Evolutionary conservation across 2,329 filamentous ascomycete genomes (phyloP).

Genomic region (Phialemonium atrogriseum): DNA sequence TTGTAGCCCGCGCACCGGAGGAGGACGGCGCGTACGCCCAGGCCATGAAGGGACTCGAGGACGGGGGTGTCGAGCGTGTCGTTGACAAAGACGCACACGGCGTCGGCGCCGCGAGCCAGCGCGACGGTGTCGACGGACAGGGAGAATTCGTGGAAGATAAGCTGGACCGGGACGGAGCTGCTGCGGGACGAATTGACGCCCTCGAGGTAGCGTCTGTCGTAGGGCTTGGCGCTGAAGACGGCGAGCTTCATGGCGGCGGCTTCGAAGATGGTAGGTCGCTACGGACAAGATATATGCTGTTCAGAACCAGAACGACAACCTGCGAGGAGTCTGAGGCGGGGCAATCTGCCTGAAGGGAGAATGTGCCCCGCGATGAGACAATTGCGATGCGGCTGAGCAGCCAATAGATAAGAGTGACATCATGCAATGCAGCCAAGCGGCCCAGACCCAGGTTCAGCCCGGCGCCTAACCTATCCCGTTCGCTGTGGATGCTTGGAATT

Average conservation of each 20-base stretch:
- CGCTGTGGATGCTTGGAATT: no score
- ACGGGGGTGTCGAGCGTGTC: constrained; percentile 45
- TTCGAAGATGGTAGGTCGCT: constrained; percentile 3
- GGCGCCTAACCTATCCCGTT: no score
- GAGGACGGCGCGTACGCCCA: constrained; percentile 49
- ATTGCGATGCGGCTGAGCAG: no score
- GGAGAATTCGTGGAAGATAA: constrained; percentile 50
- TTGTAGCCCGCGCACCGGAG: constrained; percentile 63
- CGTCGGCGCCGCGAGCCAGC: constrained; percentile 42
- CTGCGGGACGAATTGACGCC: constrained; percentile 27
- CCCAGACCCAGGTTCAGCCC: no score
- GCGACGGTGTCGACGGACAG: constrained; percentile 47
- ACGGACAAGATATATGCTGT: neutral
- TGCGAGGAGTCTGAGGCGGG: no score
- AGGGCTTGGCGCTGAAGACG: constrained; percentile 57
- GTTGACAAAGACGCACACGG: constrained; percentile 63
- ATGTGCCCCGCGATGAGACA: no score
- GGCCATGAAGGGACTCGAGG: constrained; percentile 37
- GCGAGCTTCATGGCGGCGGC: constrained; percentile 44
- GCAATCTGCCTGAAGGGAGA: no score
- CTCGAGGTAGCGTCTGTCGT: constrained; percentile 49
- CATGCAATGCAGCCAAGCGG: no score
- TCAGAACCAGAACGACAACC: no score
- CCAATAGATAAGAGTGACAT: no score
- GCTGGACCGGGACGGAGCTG: constrained; percentile 25